Evolutionary conservation across 2,329 filamentous ascomycete species (phyloP).

Genomic region (Trichophyton rubrum): DNA sequence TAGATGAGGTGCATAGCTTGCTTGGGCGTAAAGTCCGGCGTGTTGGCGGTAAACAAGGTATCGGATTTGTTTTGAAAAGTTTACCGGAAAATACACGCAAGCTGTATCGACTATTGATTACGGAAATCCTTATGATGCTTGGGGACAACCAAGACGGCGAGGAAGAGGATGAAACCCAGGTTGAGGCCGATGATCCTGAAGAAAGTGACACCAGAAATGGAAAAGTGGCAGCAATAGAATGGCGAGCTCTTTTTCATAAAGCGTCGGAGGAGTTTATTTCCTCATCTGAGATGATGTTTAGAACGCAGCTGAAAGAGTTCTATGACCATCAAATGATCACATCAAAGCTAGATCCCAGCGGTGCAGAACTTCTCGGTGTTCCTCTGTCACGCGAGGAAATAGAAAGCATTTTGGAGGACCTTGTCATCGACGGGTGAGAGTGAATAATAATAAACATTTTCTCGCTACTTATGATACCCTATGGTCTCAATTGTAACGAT

Average conservation of each 20-base stretch:
- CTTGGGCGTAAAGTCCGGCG: slow-evolving; percentile 68
- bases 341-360: slow-evolving; percentile 70
- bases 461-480: background rate
- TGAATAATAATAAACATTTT: background rate
- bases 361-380: slow-evolving; percentile 72
- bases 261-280: slow-evolving; percentile 95
- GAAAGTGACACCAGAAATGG: slow-evolving; percentile 15
- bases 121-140: slow-evolving; percentile 63
- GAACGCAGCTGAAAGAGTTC: slow-evolving; percentile 90
- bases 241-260: slow-evolving; percentile 84
- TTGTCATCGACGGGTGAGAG: slow-evolving; percentile 29
- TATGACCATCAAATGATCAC: slow-evolving; percentile 97
- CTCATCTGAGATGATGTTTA: slow-evolving; percentile 89
- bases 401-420: slow-evolving; percentile 75
- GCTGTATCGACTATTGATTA: slow-evolving; percentile 71
- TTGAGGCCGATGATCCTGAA: slow-evolving; percentile 29
- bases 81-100: slow-evolving; percentile 85
- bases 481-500: background rate
- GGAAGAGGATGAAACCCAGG: slow-evolving; percentile 36
- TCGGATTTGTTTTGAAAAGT: slow-evolving; percentile 78
- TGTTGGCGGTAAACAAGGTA: slow-evolving; percentile 78
- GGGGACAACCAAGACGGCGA: slow-evolving; percentile 42
- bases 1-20: slow-evolving; percentile 81
- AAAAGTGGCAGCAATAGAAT: slow-evolving; percentile 60
- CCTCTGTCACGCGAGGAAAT: slow-evolving; percentile 81